Evolutionary conservation across 2,329 filamentous ascomycete species (phyloP).

Genomic region (Hypocreales sp.): DNA sequence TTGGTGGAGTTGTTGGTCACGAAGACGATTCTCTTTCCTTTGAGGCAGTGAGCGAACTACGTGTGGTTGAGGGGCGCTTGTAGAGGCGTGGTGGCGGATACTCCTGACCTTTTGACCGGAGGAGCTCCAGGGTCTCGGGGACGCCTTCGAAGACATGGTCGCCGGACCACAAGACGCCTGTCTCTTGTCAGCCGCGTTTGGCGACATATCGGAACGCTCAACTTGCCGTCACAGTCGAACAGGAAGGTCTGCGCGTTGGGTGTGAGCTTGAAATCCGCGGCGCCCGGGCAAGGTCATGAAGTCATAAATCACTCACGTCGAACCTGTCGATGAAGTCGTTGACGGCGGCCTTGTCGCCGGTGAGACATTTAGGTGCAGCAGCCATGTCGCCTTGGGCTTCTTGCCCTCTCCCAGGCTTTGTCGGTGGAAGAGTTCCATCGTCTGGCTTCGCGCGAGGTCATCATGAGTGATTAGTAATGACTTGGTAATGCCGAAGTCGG

Average conservation of each 20-base stretch:
- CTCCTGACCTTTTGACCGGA: slow-evolving; percentile 66
- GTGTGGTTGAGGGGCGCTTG: not conserved
- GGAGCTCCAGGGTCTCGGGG: slow-evolving; percentile 68
- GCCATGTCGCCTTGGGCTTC: slow-evolving; percentile 11
- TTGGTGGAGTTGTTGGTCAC: slow-evolving; percentile 99
- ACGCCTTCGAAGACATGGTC: slow-evolving; percentile 77
- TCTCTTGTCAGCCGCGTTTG: not conserved
- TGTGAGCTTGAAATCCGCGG: too few species aligned
- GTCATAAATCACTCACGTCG: slow-evolving; percentile 54
- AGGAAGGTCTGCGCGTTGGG: slow-evolving; percentile 56
- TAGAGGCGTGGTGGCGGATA: not conserved
- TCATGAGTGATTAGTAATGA: slow-evolving; percentile 1
- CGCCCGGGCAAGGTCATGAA: too few species aligned
- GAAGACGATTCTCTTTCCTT: slow-evolving; percentile 85
- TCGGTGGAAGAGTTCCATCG: too few species aligned
- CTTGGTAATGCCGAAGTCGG: too few species aligned
- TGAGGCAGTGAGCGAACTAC: slow-evolving; percentile 1
- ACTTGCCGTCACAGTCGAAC: slow-evolving; percentile 88
- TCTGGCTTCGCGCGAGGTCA: not conserved
- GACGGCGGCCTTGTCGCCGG: slow-evolving; percentile 62
- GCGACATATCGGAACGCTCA: not conserved
- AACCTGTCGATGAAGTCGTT: slow-evolving; percentile 78
- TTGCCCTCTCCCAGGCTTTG: too few species aligned
- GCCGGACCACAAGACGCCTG: slow-evolving; percentile 92
- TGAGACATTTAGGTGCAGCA: slow-evolving; percentile 46